A percentile compares a stretch with the other conserved stretches of the same genome.
Evolutionary conservation across 176 grass and related monocot genomes (phyloP).

Genomic region (Leersia perrieri): DNA sequence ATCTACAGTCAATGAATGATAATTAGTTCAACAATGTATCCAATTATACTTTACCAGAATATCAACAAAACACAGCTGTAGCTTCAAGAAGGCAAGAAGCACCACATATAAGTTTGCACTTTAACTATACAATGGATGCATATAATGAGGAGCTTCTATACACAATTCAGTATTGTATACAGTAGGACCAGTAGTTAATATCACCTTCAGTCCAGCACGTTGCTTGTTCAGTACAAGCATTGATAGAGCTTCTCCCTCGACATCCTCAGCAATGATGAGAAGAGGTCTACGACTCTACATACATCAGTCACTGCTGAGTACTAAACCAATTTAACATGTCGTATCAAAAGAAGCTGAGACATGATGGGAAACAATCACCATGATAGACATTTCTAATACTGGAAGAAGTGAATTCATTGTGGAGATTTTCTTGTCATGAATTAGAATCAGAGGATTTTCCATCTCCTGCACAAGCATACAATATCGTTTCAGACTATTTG

Average conservation of each 20-base stretch:
- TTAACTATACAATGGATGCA: neutral
- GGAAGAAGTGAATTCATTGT: conserved; percentile 76
- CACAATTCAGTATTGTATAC: neutral
- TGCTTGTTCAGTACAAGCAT: conserved; percentile 89
- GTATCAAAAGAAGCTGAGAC: neutral
- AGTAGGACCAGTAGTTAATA: conserved; percentile 25
- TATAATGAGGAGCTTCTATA: neutral
- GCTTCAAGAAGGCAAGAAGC: neutral
- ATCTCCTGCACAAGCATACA: conserved; percentile 61
- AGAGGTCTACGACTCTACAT: conserved; percentile 64
- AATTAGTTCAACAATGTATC: conserved; percentile 28
- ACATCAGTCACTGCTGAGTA: conserved; percentile 29
- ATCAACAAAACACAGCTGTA: neutral
- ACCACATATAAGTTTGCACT: neutral
- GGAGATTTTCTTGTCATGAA: conserved; percentile 96
- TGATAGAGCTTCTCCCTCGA: conserved; percentile 74
- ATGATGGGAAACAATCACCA: conserved; percentile 42
- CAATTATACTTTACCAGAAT: conserved; percentile 13
- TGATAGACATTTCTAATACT: conserved; percentile 69
- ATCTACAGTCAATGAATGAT: conserved; percentile 46
- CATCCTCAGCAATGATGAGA: conserved; percentile 87
- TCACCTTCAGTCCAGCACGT: conserved; percentile 81
- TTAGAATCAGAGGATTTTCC: conserved; percentile 84
- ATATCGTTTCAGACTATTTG: neutral
- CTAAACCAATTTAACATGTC: conserved; percentile 5